A percentile compares a stretch with the other conserved stretches of the same genome.
Conservation (phyloP, 768 basidiomycete species). For the Candolleomyces eurysporus region DNA sequence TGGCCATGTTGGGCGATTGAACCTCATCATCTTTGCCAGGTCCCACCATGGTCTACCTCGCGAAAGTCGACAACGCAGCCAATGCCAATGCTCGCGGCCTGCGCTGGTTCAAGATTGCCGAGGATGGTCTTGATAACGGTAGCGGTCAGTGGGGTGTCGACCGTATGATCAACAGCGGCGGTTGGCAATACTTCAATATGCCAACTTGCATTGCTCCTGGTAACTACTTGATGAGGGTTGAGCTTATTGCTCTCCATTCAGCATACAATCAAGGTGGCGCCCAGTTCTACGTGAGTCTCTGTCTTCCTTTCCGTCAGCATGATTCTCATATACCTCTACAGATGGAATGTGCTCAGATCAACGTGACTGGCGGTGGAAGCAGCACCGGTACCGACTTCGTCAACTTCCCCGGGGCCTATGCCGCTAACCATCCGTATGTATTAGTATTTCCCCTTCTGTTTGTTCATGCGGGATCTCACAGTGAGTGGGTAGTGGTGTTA, state of each 20-base stretch:
- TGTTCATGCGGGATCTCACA: neutral
- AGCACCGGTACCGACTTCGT: neutral
- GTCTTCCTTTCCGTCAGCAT: neutral
- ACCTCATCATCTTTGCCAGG: neutral
- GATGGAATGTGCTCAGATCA: slow-evolving; percentile 12
- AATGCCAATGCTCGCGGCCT: slow-evolving; percentile 3
- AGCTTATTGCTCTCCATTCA: slow-evolving; percentile 8
- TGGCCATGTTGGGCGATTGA: no score
- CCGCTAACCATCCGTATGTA: slow-evolving; percentile 7
- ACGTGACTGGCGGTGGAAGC: slow-evolving; percentile 8
- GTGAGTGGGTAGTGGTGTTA: slow-evolving; percentile 5
- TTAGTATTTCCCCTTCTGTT: neutral
- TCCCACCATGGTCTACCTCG: slow-evolving; percentile 13
- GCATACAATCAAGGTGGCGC: slow-evolving; percentile 9
- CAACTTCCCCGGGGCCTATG: slow-evolving; percentile 12
- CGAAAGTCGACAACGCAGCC: slow-evolving; percentile 11
- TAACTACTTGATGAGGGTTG: slow-evolving; percentile 8
- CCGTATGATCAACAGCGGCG: slow-evolving; percentile 7
- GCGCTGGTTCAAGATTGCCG: slow-evolving; percentile 11
- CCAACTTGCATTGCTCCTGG: slow-evolving; percentile 9
- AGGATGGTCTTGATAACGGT: slow-evolving; percentile 7
- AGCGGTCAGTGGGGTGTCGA: slow-evolving; percentile 11
- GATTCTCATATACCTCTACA: neutral
- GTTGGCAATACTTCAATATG: slow-evolving; percentile 13
- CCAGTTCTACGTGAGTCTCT: slow-evolving; percentile 10